Evolutionary conservation across 306 rosid genomes (phyloP).

Genomic region (Ormosia semicastrata): DNA sequence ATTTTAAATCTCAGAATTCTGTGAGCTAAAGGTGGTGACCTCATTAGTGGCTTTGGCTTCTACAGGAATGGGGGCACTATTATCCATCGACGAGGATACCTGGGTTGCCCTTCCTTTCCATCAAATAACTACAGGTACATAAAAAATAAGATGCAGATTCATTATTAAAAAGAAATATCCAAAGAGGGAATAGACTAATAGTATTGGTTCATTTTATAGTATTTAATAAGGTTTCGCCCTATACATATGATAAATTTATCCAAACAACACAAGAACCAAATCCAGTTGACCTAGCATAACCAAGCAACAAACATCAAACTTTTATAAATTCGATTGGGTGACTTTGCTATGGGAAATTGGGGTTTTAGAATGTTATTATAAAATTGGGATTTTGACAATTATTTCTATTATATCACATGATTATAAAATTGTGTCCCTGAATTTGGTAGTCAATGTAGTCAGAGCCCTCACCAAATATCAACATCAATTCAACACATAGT

Average conservation of each 20-base stretch:
- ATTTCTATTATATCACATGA: too few relatives aligned
- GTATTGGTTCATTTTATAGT: background rate
- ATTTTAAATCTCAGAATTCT: constrained; percentile 17
- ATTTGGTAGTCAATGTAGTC: too few relatives aligned
- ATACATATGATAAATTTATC: background rate
- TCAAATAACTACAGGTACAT: constrained; percentile 72
- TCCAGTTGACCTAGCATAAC: background rate
- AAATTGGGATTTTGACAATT: too few relatives aligned
- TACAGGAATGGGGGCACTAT: constrained; percentile 91
- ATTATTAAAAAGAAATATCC: background rate
- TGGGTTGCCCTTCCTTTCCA: constrained; percentile 89
- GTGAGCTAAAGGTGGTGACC: constrained; percentile 6
- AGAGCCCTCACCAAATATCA: too few relatives aligned
- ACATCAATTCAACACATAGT: too few relatives aligned
- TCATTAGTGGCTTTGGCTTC: constrained; percentile 29
- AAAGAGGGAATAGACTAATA: background rate
- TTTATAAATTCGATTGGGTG: too few relatives aligned
- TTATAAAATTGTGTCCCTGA: too few relatives aligned
- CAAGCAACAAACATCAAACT: background rate
- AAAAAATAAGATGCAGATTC: background rate
- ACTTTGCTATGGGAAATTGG: too few relatives aligned
- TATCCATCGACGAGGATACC: constrained; percentile 95
- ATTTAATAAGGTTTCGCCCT: background rate
- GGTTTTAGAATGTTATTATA: too few relatives aligned
- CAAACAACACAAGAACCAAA: background rate